These are phyloP conservation scores for Ophiocordyceps robertsii DNA, from an alignment of 2,329 filamentous ascomycete species.

Conservation along the genomic window DNA sequence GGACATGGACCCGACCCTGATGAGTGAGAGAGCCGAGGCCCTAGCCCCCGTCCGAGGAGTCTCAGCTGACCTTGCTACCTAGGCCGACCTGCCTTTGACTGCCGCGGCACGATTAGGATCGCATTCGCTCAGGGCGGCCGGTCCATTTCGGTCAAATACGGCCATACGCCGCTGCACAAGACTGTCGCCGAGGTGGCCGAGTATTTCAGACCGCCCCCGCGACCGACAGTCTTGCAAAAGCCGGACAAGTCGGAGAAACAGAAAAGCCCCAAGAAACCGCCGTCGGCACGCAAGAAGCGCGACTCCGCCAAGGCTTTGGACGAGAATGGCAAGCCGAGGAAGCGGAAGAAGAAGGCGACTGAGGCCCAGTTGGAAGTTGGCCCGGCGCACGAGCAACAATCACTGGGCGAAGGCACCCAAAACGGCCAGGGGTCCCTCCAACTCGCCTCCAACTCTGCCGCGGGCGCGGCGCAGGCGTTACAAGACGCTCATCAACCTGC, in stretches of 20 bases:
- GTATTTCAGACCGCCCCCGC: constrained; percentile 31
- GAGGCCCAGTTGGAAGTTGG: constrained; percentile 8
- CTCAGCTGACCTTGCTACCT: constrained; percentile 3
- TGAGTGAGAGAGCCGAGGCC: constrained; percentile 20
- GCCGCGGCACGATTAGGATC: constrained; percentile 36
- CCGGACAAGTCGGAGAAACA: constrained; percentile 13
- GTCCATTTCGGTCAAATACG: constrained; percentile 37
- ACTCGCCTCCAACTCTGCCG: not conserved
- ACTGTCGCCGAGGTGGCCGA: constrained; percentile 37
- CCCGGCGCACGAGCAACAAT: not conserved
- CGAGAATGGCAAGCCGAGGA: constrained; percentile 12
- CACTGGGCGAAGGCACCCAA: not conserved
- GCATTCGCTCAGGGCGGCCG: constrained; percentile 33
- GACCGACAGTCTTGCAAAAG: constrained; percentile 11
- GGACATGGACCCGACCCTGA: constrained; percentile 29
- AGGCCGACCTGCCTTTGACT: constrained; percentile 47
- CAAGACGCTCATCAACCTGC: constrained; percentile 4
- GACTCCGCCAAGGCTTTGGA: constrained; percentile 10
- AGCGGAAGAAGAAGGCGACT: constrained; percentile 14
- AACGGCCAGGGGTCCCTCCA: constrained; percentile 3
- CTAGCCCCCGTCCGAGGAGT: not conserved
- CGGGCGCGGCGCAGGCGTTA: not conserved
- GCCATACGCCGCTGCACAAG: constrained; percentile 42
- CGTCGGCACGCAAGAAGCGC: constrained; percentile 14
- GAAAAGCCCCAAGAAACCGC: constrained; percentile 13